Evolutionary conservation across 2,329 filamentous ascomycete species (phyloP).

Genomic region (Neonectria sp.): DNA sequence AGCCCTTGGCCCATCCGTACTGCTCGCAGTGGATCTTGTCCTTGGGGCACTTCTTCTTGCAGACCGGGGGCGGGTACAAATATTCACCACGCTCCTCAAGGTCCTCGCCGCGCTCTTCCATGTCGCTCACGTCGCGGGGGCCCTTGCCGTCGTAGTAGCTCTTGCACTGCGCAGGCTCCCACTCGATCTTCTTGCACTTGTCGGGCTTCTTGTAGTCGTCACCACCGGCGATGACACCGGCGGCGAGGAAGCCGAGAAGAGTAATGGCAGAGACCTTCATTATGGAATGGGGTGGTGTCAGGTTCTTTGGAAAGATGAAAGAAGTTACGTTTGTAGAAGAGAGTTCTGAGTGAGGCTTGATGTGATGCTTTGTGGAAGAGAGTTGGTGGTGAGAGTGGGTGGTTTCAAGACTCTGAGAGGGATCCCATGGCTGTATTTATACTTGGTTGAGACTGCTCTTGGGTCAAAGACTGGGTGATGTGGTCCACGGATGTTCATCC

Average conservation of each 20-base stretch:
- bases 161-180: conserved; percentile 28
- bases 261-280: conserved; percentile 29
- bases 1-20: conserved; percentile 31
- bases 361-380: conserved; percentile 20
- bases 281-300: conserved; percentile 5
- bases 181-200: conserved; percentile 29
- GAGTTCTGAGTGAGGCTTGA: conserved; percentile 25
- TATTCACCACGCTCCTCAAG: conserved; percentile 15
- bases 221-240: conserved; percentile 34
- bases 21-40: conserved; percentile 38
- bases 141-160: conserved; percentile 17
- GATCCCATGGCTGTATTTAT: conserved; percentile 20
- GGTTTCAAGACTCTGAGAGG: conserved; percentile 5
- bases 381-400: conserved; percentile 28
- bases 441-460: not conserved
- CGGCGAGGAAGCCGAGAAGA: conserved; percentile 35
- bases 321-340: conserved; percentile 12
- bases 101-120: conserved; percentile 28
- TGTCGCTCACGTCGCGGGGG: conserved; percentile 19
- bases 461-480: not conserved
- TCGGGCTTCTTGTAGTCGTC: conserved; percentile 5
- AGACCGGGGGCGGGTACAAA: conserved; percentile 15
- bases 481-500: not conserved
- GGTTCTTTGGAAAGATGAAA: conserved; percentile 7
- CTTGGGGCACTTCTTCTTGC: conserved; percentile 39